Percentiles rank a stretch among this genome's conserved stretches.
These are phyloP conservation scores for Miscanthus lutarioriparius DNA, from an alignment of 176 grass and related monocot genomes.

Conservation along the genomic window DNA sequence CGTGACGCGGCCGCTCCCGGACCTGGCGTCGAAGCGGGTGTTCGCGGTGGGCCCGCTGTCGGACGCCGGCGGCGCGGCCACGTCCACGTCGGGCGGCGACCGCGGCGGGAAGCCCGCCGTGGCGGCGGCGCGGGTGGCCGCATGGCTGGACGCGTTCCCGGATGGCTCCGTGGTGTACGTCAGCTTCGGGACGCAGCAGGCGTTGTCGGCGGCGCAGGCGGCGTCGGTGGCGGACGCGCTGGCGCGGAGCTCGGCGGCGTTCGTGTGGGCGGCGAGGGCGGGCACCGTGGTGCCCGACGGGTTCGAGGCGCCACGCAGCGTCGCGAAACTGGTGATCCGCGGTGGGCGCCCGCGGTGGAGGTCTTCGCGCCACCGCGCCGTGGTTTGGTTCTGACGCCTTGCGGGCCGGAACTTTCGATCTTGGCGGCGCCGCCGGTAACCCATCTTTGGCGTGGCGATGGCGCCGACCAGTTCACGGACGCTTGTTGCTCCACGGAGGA, in stretches of 20 bases:
- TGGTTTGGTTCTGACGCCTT: constrained; percentile 56
- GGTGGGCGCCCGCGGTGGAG: constrained; percentile 60
- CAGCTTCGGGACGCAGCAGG: constrained; percentile 58
- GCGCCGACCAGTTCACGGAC: constrained; percentile 59
- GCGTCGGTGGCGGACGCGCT: constrained; percentile 48
- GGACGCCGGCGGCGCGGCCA: background rate
- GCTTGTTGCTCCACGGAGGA: constrained; percentile 46
- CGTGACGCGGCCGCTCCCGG: constrained; percentile 42
- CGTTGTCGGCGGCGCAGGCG: constrained; percentile 29
- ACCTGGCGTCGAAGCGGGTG: constrained; percentile 42
- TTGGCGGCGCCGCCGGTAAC: constrained; percentile 48
- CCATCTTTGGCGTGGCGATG: constrained; percentile 61
- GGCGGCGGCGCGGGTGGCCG: background rate
- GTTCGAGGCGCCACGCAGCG: constrained; percentile 10
- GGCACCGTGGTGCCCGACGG: background rate
- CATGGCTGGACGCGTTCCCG: constrained; percentile 57
- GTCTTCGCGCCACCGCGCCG: constrained; percentile 53
- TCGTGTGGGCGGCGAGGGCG: constrained; percentile 50
- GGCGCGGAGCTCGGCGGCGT: constrained; percentile 29
- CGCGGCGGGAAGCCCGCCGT: constrained; percentile 27
- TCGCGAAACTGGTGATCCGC: constrained; percentile 34
- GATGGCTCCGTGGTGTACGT: constrained; percentile 54
- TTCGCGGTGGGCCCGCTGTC: constrained; percentile 56
- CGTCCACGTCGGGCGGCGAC: background rate
- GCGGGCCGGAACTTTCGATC: constrained; percentile 63